These are phyloP conservation scores for Linnemannia zychae DNA, from an alignment of 192 early-diverging fungal genomes.

Conservation along the genomic window DNA sequence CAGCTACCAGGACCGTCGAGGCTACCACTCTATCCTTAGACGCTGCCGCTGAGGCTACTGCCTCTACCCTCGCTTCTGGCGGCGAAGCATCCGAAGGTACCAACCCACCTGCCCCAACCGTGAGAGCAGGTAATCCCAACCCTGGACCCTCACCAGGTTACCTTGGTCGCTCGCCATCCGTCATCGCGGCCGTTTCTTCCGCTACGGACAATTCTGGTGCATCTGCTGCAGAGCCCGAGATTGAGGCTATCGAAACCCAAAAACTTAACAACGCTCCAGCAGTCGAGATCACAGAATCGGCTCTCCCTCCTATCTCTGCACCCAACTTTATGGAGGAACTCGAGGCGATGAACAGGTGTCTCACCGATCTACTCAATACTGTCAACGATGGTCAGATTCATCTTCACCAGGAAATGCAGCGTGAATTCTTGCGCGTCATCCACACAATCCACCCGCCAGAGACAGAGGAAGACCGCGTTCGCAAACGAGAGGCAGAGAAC, in stretches of 20 bases:
- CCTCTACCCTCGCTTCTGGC: neutral
- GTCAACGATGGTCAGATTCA: conserved; percentile 14
- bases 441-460: neutral
- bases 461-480: conserved; percentile 2
- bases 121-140: neutral
- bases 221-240: neutral
- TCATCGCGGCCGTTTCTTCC: neutral
- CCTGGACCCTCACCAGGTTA: neutral
- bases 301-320: neutral
- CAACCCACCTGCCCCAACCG: neutral
- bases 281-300: neutral
- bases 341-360: conserved; percentile 9
- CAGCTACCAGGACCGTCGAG: too few relatives aligned
- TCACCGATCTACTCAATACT: neutral
- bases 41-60: neutral
- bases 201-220: neutral
- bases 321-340: conserved; percentile 11
- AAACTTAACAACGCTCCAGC: neutral
- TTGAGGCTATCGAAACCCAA: neutral
- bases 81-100: neutral
- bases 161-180: neutral
- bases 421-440: conserved; percentile 21
- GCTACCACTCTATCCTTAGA: neutral
- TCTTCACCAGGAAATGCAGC: neutral
- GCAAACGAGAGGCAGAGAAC: neutral